phyloP scores from a whole-genome alignment of 2,329 filamentous ascomycete genomes.

The Colletotrichum lupini region DNA sequence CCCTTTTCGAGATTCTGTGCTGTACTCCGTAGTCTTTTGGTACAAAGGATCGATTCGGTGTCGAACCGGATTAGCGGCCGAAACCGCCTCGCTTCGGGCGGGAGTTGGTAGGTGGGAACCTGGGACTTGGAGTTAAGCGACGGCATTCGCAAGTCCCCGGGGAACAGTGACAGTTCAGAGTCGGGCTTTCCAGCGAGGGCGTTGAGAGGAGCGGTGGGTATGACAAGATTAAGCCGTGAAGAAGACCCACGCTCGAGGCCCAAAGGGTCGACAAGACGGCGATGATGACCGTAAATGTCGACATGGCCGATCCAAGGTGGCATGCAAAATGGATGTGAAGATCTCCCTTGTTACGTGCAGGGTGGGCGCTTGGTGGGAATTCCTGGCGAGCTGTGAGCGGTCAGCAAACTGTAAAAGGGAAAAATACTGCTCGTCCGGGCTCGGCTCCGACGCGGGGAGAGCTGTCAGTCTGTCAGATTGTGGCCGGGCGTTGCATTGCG shows the following conservation, averaged over 20 bases:
- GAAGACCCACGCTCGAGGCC: constrained; percentile 14
- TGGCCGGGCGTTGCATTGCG: constrained; percentile 9
- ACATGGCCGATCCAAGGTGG: constrained; percentile 11
- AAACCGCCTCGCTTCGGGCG: constrained; percentile 7
- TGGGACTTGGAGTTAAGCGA: constrained; percentile 9
- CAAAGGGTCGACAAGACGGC: constrained; percentile 14
- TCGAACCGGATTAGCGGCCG: not conserved
- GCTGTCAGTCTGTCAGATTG: not conserved
- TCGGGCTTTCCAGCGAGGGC: not conserved
- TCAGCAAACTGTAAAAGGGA: not conserved
- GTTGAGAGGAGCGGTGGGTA: constrained; percentile 20
- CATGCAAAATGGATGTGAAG: not conserved
- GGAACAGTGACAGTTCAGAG: not conserved
- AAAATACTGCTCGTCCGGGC: constrained; percentile 10
- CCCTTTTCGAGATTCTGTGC: not conserved
- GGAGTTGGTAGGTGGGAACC: constrained; percentile 13
- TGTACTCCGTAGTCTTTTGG: not conserved
- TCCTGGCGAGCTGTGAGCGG: not conserved
- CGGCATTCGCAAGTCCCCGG: constrained; percentile 17
- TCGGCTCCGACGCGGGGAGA: constrained; percentile 20
- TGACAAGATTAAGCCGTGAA: constrained; percentile 20
- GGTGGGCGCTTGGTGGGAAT: not conserved
- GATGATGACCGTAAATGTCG: constrained; percentile 22
- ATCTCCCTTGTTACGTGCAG: constrained; percentile 13
- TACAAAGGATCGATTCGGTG: not conserved